These are phyloP conservation scores for Symbiodinium pilosum DNA, from an alignment of 73 alveolate genomes.

Conservation along the genomic window DNA sequence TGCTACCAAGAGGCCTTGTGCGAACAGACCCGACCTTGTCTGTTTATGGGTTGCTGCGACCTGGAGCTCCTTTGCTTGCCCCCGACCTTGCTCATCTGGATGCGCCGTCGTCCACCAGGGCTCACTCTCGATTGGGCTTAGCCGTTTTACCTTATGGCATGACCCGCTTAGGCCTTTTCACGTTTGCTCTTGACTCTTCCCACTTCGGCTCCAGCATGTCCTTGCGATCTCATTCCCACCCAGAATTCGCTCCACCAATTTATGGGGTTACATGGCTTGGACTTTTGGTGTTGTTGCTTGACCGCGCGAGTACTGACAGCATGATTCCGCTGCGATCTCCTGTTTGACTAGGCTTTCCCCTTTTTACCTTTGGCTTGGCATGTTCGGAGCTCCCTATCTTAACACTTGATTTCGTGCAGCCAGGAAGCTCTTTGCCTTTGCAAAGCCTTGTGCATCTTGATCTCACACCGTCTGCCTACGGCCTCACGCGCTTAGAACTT, in stretches of 20 bases:
- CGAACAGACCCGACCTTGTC: neutral
- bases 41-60: constrained; percentile 36
- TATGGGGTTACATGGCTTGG: constrained; percentile 41
- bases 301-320: constrained; percentile 26
- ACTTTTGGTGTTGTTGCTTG: neutral
- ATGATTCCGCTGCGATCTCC: constrained; percentile 14
- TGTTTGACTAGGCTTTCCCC: neutral
- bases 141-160: constrained; percentile 31
- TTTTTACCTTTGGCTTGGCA: constrained; percentile 21
- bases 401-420: constrained; percentile 5
- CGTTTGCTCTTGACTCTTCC: constrained; percentile 16
- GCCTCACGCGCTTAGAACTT: constrained; percentile 52
- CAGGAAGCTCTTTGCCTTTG: constrained; percentile 11
- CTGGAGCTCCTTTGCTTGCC: neutral
- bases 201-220: constrained; percentile 36
- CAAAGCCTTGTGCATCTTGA: constrained; percentile 19
- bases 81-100: constrained; percentile 26
- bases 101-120: neutral
- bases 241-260: neutral
- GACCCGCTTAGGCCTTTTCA: constrained; percentile 24
- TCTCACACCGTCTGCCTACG: neutral
- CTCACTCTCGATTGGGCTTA: neutral
- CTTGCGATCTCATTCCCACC: neutral
- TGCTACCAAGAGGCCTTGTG: neutral
- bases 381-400: neutral